phyloP scores from a whole-genome alignment of 148 eudicot genomes.

The Suaeda aralocaspica region DNA sequence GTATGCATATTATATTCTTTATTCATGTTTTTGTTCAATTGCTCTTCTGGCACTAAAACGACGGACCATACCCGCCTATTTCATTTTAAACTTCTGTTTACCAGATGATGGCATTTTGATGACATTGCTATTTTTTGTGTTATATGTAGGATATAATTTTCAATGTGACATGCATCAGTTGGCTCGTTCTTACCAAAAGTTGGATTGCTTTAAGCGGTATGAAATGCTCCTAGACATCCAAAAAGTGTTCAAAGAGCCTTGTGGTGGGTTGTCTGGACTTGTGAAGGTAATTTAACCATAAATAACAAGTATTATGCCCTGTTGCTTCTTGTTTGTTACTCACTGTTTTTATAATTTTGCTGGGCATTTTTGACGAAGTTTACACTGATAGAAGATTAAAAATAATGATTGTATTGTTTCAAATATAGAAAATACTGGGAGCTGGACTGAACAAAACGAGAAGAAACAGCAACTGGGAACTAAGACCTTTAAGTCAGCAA shows the following conservation, averaged over 20 bases:
- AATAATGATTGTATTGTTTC: slow-evolving; percentile 12
- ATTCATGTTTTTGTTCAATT: neutral
- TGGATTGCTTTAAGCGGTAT: slow-evolving; percentile 78
- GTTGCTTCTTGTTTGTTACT: neutral
- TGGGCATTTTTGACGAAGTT: neutral
- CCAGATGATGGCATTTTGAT: neutral
- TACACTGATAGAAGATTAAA: slow-evolving; percentile 10
- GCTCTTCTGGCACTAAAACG: neutral
- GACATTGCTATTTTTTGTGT: slow-evolving; percentile 4
- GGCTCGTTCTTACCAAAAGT: slow-evolving; percentile 57
- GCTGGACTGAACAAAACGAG: slow-evolving; percentile 87
- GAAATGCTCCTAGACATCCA: slow-evolving; percentile 94
- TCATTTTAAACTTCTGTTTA: slow-evolving; percentile 5
- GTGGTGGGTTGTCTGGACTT: slow-evolving; percentile 87
- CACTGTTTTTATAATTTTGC: no score
- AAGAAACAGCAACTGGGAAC: slow-evolving; percentile 96
- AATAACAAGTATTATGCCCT: neutral
- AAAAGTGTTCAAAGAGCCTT: slow-evolving; percentile 75
- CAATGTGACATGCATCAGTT: slow-evolving; percentile 84
- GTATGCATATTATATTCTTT: slow-evolving; percentile 36
- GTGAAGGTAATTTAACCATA: slow-evolving; percentile 46
- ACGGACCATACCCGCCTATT: neutral
- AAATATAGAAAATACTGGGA: slow-evolving; percentile 77
- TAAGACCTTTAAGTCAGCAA: slow-evolving; percentile 71
- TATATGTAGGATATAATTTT: slow-evolving; percentile 74